Evolutionary conservation across 768 basidiomycete genomes (phyloP), one percentile per base, ranked within the genome.

Genomic region (Boletus coccyginus): DNA sequence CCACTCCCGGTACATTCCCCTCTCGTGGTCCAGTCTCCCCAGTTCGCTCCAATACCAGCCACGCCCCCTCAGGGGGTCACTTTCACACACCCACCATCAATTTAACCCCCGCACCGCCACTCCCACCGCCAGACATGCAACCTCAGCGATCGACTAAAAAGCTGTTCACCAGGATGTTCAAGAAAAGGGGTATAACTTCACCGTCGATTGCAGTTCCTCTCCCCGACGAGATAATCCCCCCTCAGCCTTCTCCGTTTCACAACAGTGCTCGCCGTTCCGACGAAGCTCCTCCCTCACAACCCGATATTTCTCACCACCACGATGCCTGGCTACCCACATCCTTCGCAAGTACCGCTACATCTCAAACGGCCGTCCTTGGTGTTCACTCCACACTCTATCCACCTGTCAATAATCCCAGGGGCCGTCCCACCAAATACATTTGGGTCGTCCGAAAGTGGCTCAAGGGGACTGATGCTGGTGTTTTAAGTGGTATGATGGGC

Each of bases 371-470:
- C 2, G 72, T 82, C n/a, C 78, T 92, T 5, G 90, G 89, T 21
- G 82, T 91, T 46, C 85, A 90, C 58, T 80, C 90, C 5, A 77
- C 79, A 1, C 76, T 87, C 19, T 82, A 81, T 44, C 81, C 86
- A 16, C 75, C 81, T 11, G 61, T 66, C 41, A 61, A 58, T 49
- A 75, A 68, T 17, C 75, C 70, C 50, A 71, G 56, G 41, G 75
- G 73, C 6, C 73, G 77, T 5, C 76, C 80, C 2, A 71, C 69
- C 11, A 73, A 72, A 71, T 92, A 94, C 56, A 82, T 88, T 7
- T 94, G 91, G 91, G 76, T 87, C n/a, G 83, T 91, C 29, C 77
- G 85, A 47, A 78, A 75, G 60, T 94, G 92, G 92, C 67, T 87
- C 61, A 93, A 92, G 67, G 80, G 79, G 27, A 66, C 71, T 11